These are phyloP conservation scores for Neocallimastix lanati DNA, from an alignment of 192 early-diverging fungal species.

Conservation along the genomic window DNA sequence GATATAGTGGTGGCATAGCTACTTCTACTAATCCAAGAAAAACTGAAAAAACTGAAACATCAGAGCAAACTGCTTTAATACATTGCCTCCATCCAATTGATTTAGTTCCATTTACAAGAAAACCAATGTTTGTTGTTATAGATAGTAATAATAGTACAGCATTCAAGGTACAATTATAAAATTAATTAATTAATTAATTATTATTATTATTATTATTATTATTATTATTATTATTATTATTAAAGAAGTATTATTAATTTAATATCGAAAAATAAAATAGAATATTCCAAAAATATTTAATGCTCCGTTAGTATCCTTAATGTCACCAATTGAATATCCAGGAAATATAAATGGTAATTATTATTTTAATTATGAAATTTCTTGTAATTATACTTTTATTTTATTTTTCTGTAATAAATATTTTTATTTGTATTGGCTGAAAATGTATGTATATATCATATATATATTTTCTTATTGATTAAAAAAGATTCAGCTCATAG, in stretches of 20 bases:
- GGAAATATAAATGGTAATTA: conserved; percentile 60
- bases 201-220: conserved; percentile 3
- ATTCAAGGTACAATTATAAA: conserved; percentile 39
- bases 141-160: conserved; percentile 77
- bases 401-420: too few species aligned
- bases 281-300: conserved; percentile 72
- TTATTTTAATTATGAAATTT: too few species aligned
- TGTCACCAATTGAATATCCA: conserved; percentile 82
- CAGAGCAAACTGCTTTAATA: conserved; percentile 26
- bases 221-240: conserved; percentile 3
- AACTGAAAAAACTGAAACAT: conserved; percentile 26
- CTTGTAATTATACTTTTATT: too few species aligned
- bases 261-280: conserved; percentile 2
- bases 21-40: conserved; percentile 49
- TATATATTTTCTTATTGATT: neutral
- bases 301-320: conserved; percentile 66
- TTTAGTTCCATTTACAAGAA: conserved; percentile 82
- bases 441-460: too few species aligned
- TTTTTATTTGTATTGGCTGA: too few species aligned
- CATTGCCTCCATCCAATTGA: conserved; percentile 80
- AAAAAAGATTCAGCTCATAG: conserved; percentile 37
- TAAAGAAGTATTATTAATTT: too few species aligned
- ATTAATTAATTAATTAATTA: too few species aligned
- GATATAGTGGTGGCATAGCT: conserved; percentile 56
- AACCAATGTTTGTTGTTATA: conserved; percentile 82